phyloP scores from a whole-genome alignment of 495 filamentous ascomycete species.

The Penicillium maclennaniae region DNA sequence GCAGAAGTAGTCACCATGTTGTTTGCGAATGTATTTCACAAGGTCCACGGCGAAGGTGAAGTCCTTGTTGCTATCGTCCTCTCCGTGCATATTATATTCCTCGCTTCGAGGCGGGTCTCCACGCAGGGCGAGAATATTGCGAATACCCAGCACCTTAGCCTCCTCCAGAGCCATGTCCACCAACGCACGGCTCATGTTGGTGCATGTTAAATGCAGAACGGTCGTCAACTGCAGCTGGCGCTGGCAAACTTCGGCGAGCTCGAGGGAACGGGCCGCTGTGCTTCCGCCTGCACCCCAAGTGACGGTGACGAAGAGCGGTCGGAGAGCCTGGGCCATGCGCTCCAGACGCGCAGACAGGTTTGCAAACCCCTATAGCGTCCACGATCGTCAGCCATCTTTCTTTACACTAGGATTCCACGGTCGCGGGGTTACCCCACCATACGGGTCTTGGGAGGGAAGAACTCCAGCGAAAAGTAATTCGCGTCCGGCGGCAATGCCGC shows the following conservation, averaged over 20 bases:
- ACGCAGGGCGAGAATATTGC: slow-evolving; percentile 89
- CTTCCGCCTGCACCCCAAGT: slow-evolving; percentile 97
- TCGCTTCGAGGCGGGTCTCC: slow-evolving; percentile 90
- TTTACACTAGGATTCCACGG: slow-evolving; percentile 1
- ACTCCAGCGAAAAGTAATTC: slow-evolving; percentile 94
- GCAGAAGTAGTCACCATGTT: slow-evolving; percentile 93
- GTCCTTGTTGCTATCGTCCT: slow-evolving; percentile 66
- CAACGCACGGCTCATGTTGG: slow-evolving; percentile 86
- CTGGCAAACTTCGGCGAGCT: slow-evolving; percentile 94
- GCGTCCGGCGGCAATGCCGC: slow-evolving; percentile 77
- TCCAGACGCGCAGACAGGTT: slow-evolving; percentile 91
- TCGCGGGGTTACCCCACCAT: slow-evolving; percentile 58
- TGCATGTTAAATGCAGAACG: slow-evolving; percentile 94
- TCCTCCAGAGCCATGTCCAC: slow-evolving; percentile 88
- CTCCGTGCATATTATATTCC: slow-evolving; percentile 71
- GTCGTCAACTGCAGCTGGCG: slow-evolving; percentile 87
- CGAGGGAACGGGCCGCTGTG: slow-evolving; percentile 83
- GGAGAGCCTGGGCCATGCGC: slow-evolving; percentile 87
- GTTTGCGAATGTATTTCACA: slow-evolving; percentile 80
- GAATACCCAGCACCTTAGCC: slow-evolving; percentile 86
- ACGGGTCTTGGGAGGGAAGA: slow-evolving; percentile 95
- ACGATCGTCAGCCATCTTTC: slow-evolving; percentile 16
- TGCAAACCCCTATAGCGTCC: slow-evolving; percentile 62
- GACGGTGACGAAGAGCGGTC: slow-evolving; percentile 92
- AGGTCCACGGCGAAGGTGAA: slow-evolving; percentile 90